Percentiles rank a stretch among this genome's conserved stretches.
Evolutionary conservation across 305 asterid genomes (phyloP).

Genomic region (Solanum hybrid): DNA sequence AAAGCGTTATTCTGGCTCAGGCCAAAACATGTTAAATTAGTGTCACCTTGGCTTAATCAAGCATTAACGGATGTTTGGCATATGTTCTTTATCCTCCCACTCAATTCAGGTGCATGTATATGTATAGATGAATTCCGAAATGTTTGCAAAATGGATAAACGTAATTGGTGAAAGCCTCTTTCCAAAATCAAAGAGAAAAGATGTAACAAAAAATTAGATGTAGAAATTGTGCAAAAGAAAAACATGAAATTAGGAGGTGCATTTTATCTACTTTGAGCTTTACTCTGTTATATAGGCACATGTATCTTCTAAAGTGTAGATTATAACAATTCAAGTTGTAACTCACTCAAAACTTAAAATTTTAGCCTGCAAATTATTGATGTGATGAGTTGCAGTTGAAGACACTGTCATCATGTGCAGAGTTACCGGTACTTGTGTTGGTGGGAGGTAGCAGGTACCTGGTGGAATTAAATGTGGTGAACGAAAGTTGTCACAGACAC

Average conservation of each 20-base stretch:
- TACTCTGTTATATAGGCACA: not conserved
- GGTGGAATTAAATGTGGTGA: not conserved
- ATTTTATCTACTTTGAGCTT: not conserved
- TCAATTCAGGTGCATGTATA: not conserved
- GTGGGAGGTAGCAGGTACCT: not conserved
- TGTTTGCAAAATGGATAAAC: not conserved
- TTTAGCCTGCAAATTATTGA: not conserved
- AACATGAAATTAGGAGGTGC: not conserved
- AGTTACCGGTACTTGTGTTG: not conserved
- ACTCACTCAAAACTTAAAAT: not conserved
- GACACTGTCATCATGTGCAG: not conserved
- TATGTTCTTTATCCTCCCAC: not conserved
- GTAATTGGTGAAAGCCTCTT: not conserved
- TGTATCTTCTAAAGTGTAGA: not conserved
- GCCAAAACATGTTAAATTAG: not conserved
- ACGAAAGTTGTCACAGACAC: not conserved
- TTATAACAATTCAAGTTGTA: not conserved
- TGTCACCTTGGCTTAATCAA: not conserved
- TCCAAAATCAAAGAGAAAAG: not conserved
- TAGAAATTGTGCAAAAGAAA: not conserved
- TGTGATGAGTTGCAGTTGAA: not conserved
- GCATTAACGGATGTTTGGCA: not conserved
- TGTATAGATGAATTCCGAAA: too few relatives aligned
- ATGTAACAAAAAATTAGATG: not conserved
- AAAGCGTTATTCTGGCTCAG: not conserved